phyloP scores from a whole-genome alignment of 2,329 filamentous ascomycete species.

The Ambrosiella beaveri region DNA sequence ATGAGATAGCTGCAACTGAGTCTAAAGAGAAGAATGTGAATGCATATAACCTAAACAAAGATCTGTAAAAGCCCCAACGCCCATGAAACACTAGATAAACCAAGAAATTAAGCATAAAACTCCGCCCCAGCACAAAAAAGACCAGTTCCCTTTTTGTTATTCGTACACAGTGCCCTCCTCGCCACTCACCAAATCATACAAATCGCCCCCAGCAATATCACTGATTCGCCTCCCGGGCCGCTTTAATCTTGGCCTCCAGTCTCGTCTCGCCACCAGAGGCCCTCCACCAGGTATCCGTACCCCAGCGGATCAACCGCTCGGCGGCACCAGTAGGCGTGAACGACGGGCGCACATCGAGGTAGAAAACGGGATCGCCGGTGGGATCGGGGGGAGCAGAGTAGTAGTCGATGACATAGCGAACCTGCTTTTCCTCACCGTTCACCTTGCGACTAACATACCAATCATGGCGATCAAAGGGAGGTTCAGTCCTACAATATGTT shows the following conservation, averaged over 20 bases:
- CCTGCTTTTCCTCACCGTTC: slow-evolving; percentile 52
- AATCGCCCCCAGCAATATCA: not conserved
- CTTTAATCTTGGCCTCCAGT: not conserved
- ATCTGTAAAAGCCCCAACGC: not conserved
- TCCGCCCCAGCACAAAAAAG: not conserved
- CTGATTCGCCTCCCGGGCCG: not conserved
- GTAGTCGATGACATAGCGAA: slow-evolving; percentile 94
- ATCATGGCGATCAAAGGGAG: slow-evolving; percentile 91
- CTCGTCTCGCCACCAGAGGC: slow-evolving; percentile 47
- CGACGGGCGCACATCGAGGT: slow-evolving; percentile 81
- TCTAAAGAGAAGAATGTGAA: not conserved
- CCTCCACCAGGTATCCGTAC: slow-evolving; percentile 85
- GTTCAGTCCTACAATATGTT: slow-evolving; percentile 42
- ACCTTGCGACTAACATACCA: slow-evolving; percentile 74
- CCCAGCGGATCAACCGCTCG: slow-evolving; percentile 75
- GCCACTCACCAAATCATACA: not conserved
- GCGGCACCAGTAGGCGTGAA: slow-evolving; percentile 62
- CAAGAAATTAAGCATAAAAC: not conserved
- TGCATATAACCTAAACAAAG: not conserved
- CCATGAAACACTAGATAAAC: not conserved
- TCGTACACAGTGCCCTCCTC: not conserved
- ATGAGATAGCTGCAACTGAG: not conserved
- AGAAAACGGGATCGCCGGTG: slow-evolving; percentile 86
- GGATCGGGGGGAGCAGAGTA: slow-evolving; percentile 71
- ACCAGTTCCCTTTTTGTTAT: not conserved